Evolutionary conservation across 805 yeast species (phyloP), one percentile per base, ranked within the genome.

Genomic region (Candida pini): DNA sequence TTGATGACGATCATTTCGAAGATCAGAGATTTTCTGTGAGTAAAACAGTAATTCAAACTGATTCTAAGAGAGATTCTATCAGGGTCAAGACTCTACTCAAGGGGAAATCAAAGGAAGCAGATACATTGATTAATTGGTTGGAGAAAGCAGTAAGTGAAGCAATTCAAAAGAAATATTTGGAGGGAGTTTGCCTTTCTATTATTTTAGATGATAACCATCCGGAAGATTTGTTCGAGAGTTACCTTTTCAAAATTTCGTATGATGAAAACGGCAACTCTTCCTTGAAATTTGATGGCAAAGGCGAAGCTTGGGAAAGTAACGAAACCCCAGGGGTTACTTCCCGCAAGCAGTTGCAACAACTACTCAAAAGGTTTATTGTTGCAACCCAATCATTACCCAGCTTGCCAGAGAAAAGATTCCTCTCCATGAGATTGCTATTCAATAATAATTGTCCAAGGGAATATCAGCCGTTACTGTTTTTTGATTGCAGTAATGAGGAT

Each of bases 321-420:
- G 39, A 40, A 19, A 21, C 30, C 16, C 41, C 64, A 3, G 36
- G 59, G 19, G 45, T 61, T 17, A 60, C 62, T 20, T 64, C 71
- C 8, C 62, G 75, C 42, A 60, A 59, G 37, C 60, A 64, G 41
- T 60, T 71, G 3, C 75, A 72, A 39, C 69, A 65, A 33, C 44
- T 76, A 30, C 64, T 77, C 62, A 66, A 66, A 47, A 57, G 73
- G 34, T 66, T 78, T 33, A 71, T 77, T 15, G 58, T 73, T 1
- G 51, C 69, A 4, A 73, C 81, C 0, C 83, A 78, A 48, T 58
- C 69, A 0, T 54, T 76, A n/a, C 68, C 72, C 13, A 67, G 72
- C 1, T 47, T 75, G 18, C 81, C 81, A 1, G 52, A 56, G 1
- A 59, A 66, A 26, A 66, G 74, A 35, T 70, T 45, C 33, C 46